A percentile compares a stretch with the other conserved stretches of the same genome.
Conservation (phyloP, 2,329 filamentous ascomycete genomes). For the Colletotrichum graminicola region DNA sequence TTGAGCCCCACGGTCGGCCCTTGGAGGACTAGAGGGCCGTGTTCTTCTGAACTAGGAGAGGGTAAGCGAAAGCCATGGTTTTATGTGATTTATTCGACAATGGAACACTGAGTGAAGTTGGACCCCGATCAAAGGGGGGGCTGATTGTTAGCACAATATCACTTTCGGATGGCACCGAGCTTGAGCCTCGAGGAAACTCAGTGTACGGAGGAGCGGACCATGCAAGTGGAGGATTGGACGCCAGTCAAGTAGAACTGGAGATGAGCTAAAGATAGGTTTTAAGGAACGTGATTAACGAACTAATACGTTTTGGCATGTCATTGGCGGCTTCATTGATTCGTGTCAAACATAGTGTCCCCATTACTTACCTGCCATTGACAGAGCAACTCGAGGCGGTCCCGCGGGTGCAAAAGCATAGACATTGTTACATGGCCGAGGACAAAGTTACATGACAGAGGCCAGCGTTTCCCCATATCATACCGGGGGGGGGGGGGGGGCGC, state of each 20-base stretch:
- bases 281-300: constrained; percentile 11
- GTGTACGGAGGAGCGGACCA: constrained; percentile 11
- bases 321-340: neutral
- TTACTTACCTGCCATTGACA: neutral
- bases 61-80: constrained; percentile 8
- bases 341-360: neutral
- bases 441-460: neutral
- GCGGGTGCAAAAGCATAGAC: neutral
- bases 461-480: constrained; percentile 23
- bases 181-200: constrained; percentile 3
- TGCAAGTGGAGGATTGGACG: constrained; percentile 10
- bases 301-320: constrained; percentile 13
- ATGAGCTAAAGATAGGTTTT: constrained; percentile 2
- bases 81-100: constrained; percentile 1
- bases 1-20: constrained; percentile 40
- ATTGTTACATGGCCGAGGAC: neutral
- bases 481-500: neutral
- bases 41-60: neutral
- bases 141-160: constrained; percentile 24
- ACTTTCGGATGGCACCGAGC: constrained; percentile 19
- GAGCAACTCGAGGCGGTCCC: neutral
- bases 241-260: constrained; percentile 19
- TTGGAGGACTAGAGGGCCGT: constrained; percentile 25
- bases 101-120: neutral
- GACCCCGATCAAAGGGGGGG: neutral